phyloP scores from a whole-genome alignment of 148 eudicot species.

The Polygonum aviculare region DNA sequence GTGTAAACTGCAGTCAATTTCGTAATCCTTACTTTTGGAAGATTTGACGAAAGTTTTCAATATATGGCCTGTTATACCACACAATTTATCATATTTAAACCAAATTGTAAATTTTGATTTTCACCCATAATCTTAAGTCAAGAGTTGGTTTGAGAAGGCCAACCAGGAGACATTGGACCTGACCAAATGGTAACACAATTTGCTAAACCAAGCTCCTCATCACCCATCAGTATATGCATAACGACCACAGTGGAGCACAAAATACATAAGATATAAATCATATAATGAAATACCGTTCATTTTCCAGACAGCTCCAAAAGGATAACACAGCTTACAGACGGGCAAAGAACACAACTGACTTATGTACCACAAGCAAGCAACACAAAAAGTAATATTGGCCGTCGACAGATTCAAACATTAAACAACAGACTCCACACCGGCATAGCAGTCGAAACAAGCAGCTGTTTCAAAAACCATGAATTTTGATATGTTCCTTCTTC shows the following conservation, averaged over 20 bases:
- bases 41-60: too few species aligned
- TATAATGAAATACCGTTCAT: background rate
- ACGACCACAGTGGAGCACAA: background rate
- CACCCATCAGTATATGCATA: background rate
- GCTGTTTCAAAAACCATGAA: slow-evolving; percentile 62
- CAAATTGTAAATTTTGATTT: too few species aligned
- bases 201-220: too few species aligned
- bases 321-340: background rate
- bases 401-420: background rate
- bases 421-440: background rate
- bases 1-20: too few species aligned
- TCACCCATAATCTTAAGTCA: too few species aligned
- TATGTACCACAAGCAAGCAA: background rate
- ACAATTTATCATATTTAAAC: too few species aligned
- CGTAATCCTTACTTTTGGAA: too few species aligned
- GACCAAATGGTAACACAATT: too few species aligned
- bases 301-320: background rate
- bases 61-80: too few species aligned
- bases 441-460: background rate
- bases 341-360: background rate
- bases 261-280: background rate
- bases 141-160: too few species aligned
- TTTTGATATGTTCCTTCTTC: slow-evolving; percentile 91
- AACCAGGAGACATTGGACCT: too few species aligned
- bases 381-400: background rate